phyloP scores from a whole-genome alignment of 1,284 basidiomycete genomes.

The Ganoderma resinaceum region DNA sequence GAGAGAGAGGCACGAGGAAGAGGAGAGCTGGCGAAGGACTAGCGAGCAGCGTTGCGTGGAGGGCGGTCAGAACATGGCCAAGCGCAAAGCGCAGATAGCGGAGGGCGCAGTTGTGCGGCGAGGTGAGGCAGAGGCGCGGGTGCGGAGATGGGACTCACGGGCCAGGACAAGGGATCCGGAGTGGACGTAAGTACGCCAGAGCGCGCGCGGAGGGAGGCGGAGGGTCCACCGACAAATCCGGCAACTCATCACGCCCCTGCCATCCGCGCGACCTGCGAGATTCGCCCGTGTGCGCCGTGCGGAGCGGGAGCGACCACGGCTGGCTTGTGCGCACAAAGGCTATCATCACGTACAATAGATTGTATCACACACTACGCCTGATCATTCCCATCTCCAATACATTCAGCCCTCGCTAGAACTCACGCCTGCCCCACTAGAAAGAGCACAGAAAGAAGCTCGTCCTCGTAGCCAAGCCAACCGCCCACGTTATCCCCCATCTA shows the following conservation, averaged over 20 bases:
- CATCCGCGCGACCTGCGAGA: not conserved
- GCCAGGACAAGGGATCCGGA: not conserved
- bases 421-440: not conserved
- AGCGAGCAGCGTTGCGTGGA: not conserved
- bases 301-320: not conserved
- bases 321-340: not conserved
- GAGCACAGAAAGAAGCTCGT: not conserved
- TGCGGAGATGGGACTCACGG: not conserved
- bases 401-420: conserved; percentile 7
- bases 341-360: conserved; percentile 2
- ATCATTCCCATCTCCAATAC: conserved; percentile 6
- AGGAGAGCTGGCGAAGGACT: not conserved
- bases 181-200: not conserved
- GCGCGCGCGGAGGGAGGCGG: not conserved
- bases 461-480: conserved; percentile 9
- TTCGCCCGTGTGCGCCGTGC: not conserved
- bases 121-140: conserved; percentile 17
- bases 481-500: conserved; percentile 1
- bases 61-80: conserved; percentile 5
- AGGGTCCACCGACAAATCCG: not conserved
- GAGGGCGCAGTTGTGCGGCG: conserved; percentile 7
- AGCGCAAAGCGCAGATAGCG: not conserved
- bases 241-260: not conserved
- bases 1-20: conserved; percentile 6
- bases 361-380: conserved; percentile 13